These are phyloP conservation scores for Nigrospora osmanthi DNA, from an alignment of 2,329 filamentous ascomycete genomes.

Conservation along the genomic window DNA sequence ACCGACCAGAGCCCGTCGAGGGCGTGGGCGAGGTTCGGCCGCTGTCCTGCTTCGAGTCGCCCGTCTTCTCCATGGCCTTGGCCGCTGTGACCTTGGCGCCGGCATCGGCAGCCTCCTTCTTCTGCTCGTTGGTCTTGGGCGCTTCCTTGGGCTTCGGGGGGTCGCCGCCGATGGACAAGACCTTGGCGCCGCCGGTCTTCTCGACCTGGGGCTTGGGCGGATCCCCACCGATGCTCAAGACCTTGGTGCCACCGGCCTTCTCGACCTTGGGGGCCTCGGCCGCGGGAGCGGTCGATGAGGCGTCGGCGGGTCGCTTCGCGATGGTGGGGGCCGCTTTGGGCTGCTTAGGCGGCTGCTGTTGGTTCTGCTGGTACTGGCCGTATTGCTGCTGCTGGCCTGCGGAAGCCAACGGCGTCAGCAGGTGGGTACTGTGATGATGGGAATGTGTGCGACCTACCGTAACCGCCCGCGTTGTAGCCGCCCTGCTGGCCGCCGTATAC, in stretches of 20 bases:
- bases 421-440: slow-evolving; percentile 7
- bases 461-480: slow-evolving; percentile 24
- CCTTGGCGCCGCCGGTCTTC: slow-evolving; percentile 53
- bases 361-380: slow-evolving; percentile 41
- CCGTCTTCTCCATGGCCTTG: slow-evolving; percentile 89
- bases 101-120: slow-evolving; percentile 34
- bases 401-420: slow-evolving; percentile 8
- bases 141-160: slow-evolving; percentile 44
- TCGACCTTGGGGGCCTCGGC: slow-evolving; percentile 32
- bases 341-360: slow-evolving; percentile 26
- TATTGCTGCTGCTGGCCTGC: slow-evolving; percentile 47
- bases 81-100: slow-evolving; percentile 77
- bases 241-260: slow-evolving; percentile 53
- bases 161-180: slow-evolving; percentile 55
- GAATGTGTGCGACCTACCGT: slow-evolving; percentile 23
- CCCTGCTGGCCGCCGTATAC: slow-evolving; percentile 33
- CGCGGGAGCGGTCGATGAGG: slow-evolving; percentile 30
- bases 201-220: slow-evolving; percentile 42
- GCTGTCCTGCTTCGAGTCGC: slow-evolving; percentile 53
- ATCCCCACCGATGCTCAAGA: slow-evolving; percentile 55
- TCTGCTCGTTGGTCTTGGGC: slow-evolving; percentile 37
- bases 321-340: slow-evolving; percentile 43
- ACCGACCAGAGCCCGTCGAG: slow-evolving; percentile 62
- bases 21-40: slow-evolving; percentile 76
- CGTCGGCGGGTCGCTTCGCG: slow-evolving; percentile 51